Evolutionary conservation across 208 protist species (phyloP).

Genomic region (Blastocrithidia nonstop): DNA sequence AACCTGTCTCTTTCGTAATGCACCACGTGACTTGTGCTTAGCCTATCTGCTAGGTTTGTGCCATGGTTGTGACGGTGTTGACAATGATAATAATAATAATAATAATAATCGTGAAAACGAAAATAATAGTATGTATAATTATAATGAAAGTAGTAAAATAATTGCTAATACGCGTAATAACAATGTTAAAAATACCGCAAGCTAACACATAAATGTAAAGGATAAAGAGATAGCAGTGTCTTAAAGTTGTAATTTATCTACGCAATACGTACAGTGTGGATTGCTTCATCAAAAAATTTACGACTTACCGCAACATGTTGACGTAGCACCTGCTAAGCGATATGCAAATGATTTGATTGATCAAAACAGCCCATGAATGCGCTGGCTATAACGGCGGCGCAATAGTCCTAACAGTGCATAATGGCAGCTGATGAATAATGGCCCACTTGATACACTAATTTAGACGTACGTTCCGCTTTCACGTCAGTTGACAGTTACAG

Average conservation of each 20-base stretch:
- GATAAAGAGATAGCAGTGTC: no score
- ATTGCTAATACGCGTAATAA: no score
- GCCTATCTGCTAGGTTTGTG: constrained; percentile 71
- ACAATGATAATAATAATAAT: neutral
- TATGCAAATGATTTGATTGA: constrained; percentile 24
- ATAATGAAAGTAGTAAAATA: neutral
- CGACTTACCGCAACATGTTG: constrained; percentile 24
- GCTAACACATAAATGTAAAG: no score
- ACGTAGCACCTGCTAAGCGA: constrained; percentile 13
- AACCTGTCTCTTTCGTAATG: constrained; percentile 53
- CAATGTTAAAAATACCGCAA: no score
- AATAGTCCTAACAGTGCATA: constrained; percentile 64
- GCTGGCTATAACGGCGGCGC: constrained; percentile 37
- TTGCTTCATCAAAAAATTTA: constrained; percentile 37
- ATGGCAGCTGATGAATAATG: constrained; percentile 78
- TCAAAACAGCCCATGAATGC: constrained; percentile 20
- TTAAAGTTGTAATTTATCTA: no score
- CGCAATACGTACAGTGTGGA: constrained; percentile 7
- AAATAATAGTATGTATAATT: neutral
- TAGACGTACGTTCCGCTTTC: constrained; percentile 20
- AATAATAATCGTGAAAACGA: no score
- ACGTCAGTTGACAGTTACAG: constrained; percentile 5
- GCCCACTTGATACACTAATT: constrained; percentile 30
- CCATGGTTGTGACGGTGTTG: constrained; percentile 4
- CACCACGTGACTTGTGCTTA: constrained; percentile 49